Evolutionary conservation across 768 basidiomycete genomes (phyloP).

Genomic region (Pisolithus sp.): DNA sequence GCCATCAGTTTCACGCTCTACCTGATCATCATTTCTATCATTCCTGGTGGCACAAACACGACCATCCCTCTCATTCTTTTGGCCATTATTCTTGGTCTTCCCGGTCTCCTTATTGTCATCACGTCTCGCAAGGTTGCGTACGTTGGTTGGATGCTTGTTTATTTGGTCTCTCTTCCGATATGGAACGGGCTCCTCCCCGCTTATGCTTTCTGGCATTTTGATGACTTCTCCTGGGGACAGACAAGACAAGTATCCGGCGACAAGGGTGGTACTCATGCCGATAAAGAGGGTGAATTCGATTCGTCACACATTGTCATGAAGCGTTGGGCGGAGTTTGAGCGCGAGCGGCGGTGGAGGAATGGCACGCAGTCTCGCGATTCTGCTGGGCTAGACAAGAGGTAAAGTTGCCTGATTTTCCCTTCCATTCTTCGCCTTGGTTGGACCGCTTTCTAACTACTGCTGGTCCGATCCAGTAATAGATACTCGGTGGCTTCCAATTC

Average conservation of each 20-base stretch:
- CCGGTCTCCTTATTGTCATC: constrained; percentile 91
- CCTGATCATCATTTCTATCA: constrained; percentile 81
- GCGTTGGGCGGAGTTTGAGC: constrained; percentile 97
- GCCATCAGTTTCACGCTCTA: constrained; percentile 97
- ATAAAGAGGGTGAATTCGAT: constrained; percentile 97
- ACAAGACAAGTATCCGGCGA: constrained; percentile 80
- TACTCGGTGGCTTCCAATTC: constrained; percentile 76
- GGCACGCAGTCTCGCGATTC: constrained; percentile 81
- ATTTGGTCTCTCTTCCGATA: constrained; percentile 85
- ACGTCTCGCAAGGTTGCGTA: constrained; percentile 93
- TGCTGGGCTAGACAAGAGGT: constrained; percentile 65
- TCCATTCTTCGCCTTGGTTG: constrained; percentile 19
- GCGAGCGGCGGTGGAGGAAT: constrained; percentile 89
- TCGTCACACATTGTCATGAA: constrained; percentile 98
- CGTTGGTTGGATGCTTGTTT: constrained; percentile 95
- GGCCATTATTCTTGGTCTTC: constrained; percentile 91
- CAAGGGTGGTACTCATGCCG: constrained; percentile 66
- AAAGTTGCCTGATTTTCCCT: constrained; percentile 25
- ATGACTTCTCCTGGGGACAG: constrained; percentile 97
- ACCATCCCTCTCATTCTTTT: constrained; percentile 90
- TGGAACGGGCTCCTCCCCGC: constrained; percentile 97
- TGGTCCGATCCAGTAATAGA: constrained; percentile 36
- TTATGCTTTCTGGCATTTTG: constrained; percentile 99
- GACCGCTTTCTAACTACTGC: constrained; percentile 3
- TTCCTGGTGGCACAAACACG: constrained; percentile 71